phyloP scores from a whole-genome alignment of 2,329 filamentous ascomycete genomes.

The Dactylellina leptospora region DNA sequence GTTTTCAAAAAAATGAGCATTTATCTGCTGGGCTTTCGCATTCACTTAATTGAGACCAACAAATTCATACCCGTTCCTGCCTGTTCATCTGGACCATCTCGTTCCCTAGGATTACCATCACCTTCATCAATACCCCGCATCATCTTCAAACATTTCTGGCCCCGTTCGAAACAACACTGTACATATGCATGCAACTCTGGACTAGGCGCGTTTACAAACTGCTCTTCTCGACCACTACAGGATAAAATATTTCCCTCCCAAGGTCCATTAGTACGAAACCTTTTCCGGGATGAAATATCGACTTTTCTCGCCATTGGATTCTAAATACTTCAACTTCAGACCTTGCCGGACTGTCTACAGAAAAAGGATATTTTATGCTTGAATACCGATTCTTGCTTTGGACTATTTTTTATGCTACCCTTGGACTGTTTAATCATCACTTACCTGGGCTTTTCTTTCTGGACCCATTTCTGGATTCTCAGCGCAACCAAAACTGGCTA shows the following conservation, averaged over 20 bases:
- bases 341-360: not conserved
- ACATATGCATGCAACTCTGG: slow-evolving; percentile 46
- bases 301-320: slow-evolving; percentile 14
- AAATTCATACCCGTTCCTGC: not conserved
- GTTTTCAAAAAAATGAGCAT: slow-evolving; percentile 5
- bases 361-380: slow-evolving; percentile 8
- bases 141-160: slow-evolving; percentile 17
- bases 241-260: slow-evolving; percentile 15
- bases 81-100: slow-evolving; percentile 10
- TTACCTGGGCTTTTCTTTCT: slow-evolving; percentile 21
- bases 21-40: slow-evolving; percentile 5
- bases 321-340: slow-evolving; percentile 6
- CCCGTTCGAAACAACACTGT: slow-evolving; percentile 31
- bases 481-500: not conserved
- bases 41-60: not conserved
- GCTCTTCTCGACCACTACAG: slow-evolving; percentile 33
- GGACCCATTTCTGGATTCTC: slow-evolving; percentile 21
- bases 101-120: slow-evolving; percentile 9
- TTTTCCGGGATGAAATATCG: not conserved
- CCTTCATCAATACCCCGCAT: not conserved
- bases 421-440: no score
- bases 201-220: slow-evolving; percentile 42
- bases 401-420: not conserved
- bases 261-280: not conserved
- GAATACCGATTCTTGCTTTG: slow-evolving; percentile 22